Base-by-base conservation (phyloP, 192 early-diverging fungal genomes). In the Lobosporangium transversale region DNA sequence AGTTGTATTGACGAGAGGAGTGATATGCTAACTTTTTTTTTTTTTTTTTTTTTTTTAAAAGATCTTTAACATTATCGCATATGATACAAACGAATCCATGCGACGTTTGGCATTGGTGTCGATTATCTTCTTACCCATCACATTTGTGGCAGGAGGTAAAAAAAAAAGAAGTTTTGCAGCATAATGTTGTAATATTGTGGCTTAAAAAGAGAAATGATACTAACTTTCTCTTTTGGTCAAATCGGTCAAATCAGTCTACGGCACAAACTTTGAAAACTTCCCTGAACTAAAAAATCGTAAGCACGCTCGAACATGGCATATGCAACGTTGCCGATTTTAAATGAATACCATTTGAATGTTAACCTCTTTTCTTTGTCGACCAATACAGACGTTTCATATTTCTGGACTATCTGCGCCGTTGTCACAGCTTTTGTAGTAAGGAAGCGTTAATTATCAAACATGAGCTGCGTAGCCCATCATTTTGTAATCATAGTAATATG, bases 51-150 rank as follows among this genome's bases (percentile, higher is more conserved):
- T 18, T 2, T 31, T 35, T 7, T 11, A 0, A 35, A 59, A 83
- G 81, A 78, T 80, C 40, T 83, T 83, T 51, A 85, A 84, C 53
- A 44, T 79, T 40, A 76, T 81, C 45, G 57, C 83, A 11, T 81
- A 81, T 20, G 81, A 85, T 37, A 84, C 82, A 5, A 84, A 79
- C 42, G 78, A 81, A 32, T 79, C 78, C 3, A 82, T 83, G 81
- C 53, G 62, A 7, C 53, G 31, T 2, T 47, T 83, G 3, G 70
- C 81, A 2, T 24, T 80, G 0, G 71, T 83, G 5, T 79, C 73
- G 24, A 60, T 85, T 30, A 58, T 87, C 42, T 87, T 87, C 31
- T 63, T 86, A 1, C 86, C 86, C 10, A 86, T 87, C 29, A 86
- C 84, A 11, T 87, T 87, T 49, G 35, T 87, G 27, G 84, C 84